phyloP scores from a whole-genome alignment of 331 rosid species.

The Malus hybrid region DNA sequence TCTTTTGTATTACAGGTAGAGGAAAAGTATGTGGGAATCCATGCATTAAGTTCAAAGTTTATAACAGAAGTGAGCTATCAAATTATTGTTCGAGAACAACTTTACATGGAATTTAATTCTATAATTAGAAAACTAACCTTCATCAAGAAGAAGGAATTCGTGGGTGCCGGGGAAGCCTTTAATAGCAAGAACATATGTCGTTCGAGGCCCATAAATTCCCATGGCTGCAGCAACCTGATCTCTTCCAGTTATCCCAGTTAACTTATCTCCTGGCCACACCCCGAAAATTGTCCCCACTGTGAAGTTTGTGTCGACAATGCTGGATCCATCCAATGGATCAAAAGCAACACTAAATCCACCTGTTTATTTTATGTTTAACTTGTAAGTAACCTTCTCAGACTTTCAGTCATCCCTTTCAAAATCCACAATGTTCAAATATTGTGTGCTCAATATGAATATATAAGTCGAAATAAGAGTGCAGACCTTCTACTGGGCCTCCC shows the following conservation, averaged over 20 bases:
- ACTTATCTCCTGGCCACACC: conserved; percentile 27
- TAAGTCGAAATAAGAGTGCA: background rate
- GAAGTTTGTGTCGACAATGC: conserved; percentile 95
- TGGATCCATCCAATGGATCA: conserved; percentile 96
- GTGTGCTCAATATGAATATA: background rate
- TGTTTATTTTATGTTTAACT: conserved; percentile 19
- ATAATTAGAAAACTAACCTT: conserved; percentile 40
- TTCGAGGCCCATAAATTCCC: conserved; percentile 95
- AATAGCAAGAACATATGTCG: conserved; percentile 83
- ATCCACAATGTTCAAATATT: background rate
- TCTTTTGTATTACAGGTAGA: background rate
- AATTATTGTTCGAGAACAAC: background rate
- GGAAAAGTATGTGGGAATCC: background rate
- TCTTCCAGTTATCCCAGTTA: conserved; percentile 71
- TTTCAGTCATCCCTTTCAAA: background rate
- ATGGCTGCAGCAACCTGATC: conserved; percentile 98
- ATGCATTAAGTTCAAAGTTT: background rate
- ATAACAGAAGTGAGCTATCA: background rate
- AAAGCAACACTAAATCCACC: conserved; percentile 99
- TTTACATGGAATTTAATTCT: too few relatives aligned
- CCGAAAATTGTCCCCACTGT: conserved; percentile 88
- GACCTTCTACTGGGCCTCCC: conserved; percentile 98
- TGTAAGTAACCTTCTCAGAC: background rate
- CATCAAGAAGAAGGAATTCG: conserved; percentile 92
- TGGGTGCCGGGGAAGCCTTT: conserved; percentile 87